Evolutionary conservation across 306 rosid genomes (phyloP).

Genomic region (Mucuna pruriens): DNA sequence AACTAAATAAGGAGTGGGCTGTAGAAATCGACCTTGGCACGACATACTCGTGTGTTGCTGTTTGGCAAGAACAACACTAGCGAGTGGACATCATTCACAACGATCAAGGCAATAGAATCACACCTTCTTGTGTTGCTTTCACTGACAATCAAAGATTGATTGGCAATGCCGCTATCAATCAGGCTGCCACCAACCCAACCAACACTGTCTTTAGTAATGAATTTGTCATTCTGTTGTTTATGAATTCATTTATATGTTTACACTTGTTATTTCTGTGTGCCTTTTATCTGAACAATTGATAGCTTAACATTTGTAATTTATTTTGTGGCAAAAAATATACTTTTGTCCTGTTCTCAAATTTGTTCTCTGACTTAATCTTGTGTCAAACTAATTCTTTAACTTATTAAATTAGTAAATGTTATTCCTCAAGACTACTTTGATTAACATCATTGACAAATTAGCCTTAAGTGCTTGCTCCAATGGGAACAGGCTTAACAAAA

Average conservation of each 20-base stretch:
- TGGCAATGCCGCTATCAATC: conserved; percentile 29
- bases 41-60: conserved; percentile 19
- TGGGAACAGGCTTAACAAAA: too few species aligned
- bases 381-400: too few species aligned
- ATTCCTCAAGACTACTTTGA: too few species aligned
- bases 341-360: not conserved
- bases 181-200: conserved; percentile 6
- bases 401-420: too few species aligned
- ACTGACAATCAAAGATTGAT: not conserved
- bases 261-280: not conserved
- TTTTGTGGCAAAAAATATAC: not conserved
- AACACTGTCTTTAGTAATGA: conserved; percentile 31
- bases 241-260: not conserved
- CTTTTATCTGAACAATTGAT: not conserved
- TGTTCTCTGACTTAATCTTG: too few species aligned
- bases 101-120: conserved; percentile 21
- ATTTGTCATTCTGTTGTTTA: not conserved
- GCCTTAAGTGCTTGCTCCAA: too few species aligned
- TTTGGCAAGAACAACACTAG: conserved; percentile 7
- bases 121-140: conserved; percentile 20
- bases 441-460: too few species aligned
- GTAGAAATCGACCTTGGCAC: conserved; percentile 35
- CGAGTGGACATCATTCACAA: conserved; percentile 32
- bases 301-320: not conserved
- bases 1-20: not conserved